Evolutionary conservation across 2,329 filamentous ascomycete genomes (phyloP).

Genomic region (Tolypocladium amazonense): DNA sequence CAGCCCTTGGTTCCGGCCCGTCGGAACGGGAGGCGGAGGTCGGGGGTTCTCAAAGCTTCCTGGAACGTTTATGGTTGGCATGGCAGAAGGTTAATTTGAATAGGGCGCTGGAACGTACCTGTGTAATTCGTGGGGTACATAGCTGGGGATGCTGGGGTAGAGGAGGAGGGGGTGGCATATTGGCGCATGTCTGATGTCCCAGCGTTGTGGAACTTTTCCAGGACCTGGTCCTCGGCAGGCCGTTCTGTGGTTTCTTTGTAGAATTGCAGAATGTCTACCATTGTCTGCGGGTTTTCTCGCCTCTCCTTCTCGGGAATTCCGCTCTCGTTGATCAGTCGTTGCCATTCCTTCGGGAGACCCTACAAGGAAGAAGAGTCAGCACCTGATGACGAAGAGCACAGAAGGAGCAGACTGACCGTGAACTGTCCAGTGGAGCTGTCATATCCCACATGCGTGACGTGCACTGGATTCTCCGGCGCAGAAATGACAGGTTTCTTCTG

Average conservation of each 20-base stretch:
- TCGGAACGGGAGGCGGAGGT: conserved; percentile 79
- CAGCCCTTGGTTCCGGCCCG: conserved; percentile 33
- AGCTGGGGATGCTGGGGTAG: conserved; percentile 38
- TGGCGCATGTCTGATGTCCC: conserved; percentile 45
- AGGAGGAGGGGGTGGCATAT: conserved; percentile 28
- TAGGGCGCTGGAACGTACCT: conserved; percentile 55
- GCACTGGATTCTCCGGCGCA: conserved; percentile 93
- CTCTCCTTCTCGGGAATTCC: conserved; percentile 95
- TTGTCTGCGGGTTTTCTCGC: conserved; percentile 88
- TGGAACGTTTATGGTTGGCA: conserved; percentile 9
- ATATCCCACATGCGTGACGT: conserved; percentile 96
- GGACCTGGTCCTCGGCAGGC: conserved; percentile 73
- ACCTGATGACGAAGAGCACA: not conserved
- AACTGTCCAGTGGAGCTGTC: conserved; percentile 95
- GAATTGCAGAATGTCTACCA: conserved; percentile 91
- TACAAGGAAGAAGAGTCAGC: conserved; percentile 23
- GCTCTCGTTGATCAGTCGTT: conserved; percentile 86
- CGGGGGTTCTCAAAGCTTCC: conserved; percentile 96
- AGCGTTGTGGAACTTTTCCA: conserved; percentile 93
- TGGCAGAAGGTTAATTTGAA: not conserved
- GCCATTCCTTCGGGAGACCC: conserved; percentile 97
- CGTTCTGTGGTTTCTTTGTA: conserved; percentile 88
- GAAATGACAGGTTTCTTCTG: conserved; percentile 90
- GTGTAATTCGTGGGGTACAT: conserved; percentile 45
- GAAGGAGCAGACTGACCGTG: conserved; percentile 52